Base-by-base conservation (phyloP, 1,284 basidiomycete species). In the Cutaneotrichosporon cyanovorans region DNA sequence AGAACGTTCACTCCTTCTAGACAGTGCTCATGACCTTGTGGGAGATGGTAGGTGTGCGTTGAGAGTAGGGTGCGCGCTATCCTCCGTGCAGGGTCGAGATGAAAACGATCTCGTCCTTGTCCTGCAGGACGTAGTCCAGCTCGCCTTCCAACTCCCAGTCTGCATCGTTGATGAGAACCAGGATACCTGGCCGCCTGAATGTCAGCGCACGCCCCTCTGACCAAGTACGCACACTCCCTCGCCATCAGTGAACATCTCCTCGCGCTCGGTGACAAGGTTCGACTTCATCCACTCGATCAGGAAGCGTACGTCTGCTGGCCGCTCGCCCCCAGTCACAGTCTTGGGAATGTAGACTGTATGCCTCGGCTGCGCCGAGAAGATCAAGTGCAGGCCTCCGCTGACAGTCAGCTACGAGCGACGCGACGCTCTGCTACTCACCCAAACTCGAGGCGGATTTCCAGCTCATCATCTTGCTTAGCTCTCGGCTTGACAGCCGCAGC, bases 141-240 rank as follows among this genome's bases (percentile, higher is more conserved):
- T 97, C 93, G 28, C 90, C 91, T 66, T 97, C 92, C 10, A 98
- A 77, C 66, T 97, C 93, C 93, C 93, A 98, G 63, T 98, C 93
- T 2, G 88, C 87, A 60, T 96, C 88, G 66, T 97, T 98, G 55
- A 98, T 82, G 23, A 98, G 76, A 0, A 97, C 92, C 5, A 98
- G 77, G 36, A 98, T 95, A 0, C 93, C 93, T 0, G 93, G 93
- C 12, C 93, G 89, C 15, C 91, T 96, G 66, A 19, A 8, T 2
- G 22, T 49, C 35, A 48, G 40, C 33, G 11, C 2, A 9, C 5
- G 11, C 9, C 15, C 10, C 4, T 2, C n/a, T n/a, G n/a, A n/a
- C n/a, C 16, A 25, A 12, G 30, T 20, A 81, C 86, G 73, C 68
- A 95, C 92, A 96, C 86, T 32, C 83, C 87, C 23, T 80, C 81